Evolutionary conservation across 768 basidiomycete species (phyloP).

Genomic region (Sporobolomyces phaffii): DNA sequence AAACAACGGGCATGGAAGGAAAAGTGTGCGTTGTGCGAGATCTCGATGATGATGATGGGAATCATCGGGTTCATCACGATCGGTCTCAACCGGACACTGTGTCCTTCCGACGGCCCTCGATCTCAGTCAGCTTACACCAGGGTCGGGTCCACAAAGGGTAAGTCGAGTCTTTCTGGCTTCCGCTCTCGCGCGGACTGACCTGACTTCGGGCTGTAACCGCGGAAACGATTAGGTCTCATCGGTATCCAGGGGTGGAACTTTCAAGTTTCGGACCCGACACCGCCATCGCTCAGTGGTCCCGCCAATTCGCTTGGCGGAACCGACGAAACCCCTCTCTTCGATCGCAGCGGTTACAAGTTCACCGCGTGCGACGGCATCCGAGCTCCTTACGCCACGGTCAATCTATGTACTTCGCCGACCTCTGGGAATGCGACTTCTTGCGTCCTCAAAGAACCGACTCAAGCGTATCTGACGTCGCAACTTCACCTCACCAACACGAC

Average conservation of each 20-base stretch:
- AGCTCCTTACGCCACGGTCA: conserved; percentile 63
- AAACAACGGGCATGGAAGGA: conserved; percentile 92
- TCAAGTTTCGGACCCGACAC: conserved; percentile 57
- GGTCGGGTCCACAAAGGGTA: conserved; percentile 53
- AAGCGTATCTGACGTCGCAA: conserved; percentile 53
- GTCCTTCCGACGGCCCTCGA: conserved; percentile 58
- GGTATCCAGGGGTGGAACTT: conserved; percentile 70
- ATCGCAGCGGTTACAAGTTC: conserved; percentile 62
- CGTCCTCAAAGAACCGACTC: conserved; percentile 59
- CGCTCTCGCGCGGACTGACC: too few relatives aligned
- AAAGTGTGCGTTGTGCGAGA: conserved; percentile 86
- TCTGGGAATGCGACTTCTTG: conserved; percentile 54
- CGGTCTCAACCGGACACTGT: conserved; percentile 85
- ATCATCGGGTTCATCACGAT: conserved; percentile 86
- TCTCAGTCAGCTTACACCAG: conserved; percentile 50
- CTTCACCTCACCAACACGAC: conserved; percentile 64
- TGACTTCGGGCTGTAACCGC: conserved; percentile 26
- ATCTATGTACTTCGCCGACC: conserved; percentile 57
- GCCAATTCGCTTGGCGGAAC: conserved; percentile 60
- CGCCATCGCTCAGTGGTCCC: conserved; percentile 59
- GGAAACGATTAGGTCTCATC: conserved; percentile 66
- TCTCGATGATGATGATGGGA: conserved; percentile 71
- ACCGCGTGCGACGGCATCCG: conserved; percentile 58
- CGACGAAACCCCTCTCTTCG: conserved; percentile 84
- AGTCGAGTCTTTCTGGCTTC: too few relatives aligned